phyloP scores from a whole-genome alignment of 2,329 filamentous ascomycete genomes.

The Metarhizium album region DNA sequence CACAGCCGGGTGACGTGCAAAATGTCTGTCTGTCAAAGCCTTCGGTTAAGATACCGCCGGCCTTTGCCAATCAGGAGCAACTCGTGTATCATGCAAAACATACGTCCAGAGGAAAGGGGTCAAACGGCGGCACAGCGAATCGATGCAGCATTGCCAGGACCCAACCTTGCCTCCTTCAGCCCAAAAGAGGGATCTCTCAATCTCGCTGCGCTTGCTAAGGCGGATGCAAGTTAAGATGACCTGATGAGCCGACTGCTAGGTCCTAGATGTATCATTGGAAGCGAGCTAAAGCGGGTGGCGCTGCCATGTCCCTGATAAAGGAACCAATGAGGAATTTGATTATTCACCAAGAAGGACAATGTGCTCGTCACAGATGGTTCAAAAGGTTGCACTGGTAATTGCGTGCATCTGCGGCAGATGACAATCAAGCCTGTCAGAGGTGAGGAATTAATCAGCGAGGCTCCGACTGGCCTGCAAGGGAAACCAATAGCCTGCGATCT shows the following conservation, averaged over 20 bases:
- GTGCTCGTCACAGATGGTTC: neutral
- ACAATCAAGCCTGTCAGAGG: slow-evolving; percentile 20
- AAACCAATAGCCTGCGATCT: neutral
- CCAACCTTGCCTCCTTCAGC: neutral
- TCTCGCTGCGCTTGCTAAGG: neutral
- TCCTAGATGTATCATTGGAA: neutral
- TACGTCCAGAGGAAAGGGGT: neutral
- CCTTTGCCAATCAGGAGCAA: neutral
- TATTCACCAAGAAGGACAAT: slow-evolving; percentile 1
- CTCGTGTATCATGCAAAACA: neutral
- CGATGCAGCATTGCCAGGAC: neutral
- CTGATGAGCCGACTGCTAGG: neutral
- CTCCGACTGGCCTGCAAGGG: slow-evolving; percentile 1
- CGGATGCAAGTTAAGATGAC: neutral
- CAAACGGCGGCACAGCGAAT: neutral
- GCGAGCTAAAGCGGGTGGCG: slow-evolving; percentile 1
- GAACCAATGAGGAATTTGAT: slow-evolving; percentile 8
- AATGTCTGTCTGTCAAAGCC: neutral
- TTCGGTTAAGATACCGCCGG: too few species aligned
- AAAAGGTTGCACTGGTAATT: slow-evolving; percentile 1
- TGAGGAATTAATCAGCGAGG: slow-evolving; percentile 25
- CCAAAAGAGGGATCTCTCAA: neutral
- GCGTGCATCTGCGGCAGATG: slow-evolving; percentile 3
- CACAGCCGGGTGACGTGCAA: neutral
- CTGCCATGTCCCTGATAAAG: neutral